Evolutionary conservation across 2,329 filamentous ascomycete genomes (phyloP).

Genomic region (Alternaria alternata): DNA sequence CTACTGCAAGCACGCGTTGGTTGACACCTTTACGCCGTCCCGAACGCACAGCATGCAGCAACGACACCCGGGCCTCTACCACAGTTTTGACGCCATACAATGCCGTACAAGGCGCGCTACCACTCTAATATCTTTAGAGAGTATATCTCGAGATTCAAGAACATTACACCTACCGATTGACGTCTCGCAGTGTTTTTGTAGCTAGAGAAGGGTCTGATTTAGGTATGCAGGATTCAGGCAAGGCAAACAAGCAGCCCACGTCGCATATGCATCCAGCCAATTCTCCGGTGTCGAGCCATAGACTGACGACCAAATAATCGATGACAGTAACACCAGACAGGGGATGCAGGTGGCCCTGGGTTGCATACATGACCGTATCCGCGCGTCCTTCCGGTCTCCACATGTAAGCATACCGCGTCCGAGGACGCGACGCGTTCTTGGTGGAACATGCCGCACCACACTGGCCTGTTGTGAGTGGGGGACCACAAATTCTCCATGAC

Average conservation of each 20-base stretch:
- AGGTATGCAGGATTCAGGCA: slow-evolving; percentile 18
- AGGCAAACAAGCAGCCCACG: slow-evolving; percentile 15
- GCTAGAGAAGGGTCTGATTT: slow-evolving; percentile 8
- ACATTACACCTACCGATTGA: not conserved
- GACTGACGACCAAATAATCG: slow-evolving; percentile 8
- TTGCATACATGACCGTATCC: not conserved
- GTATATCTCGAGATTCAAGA: not conserved
- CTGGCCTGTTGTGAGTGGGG: not conserved
- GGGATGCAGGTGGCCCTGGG: not conserved
- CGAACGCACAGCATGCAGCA: slow-evolving; percentile 4
- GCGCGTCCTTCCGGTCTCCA: slow-evolving; percentile 5
- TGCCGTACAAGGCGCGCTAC: slow-evolving; percentile 4
- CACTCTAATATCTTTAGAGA: not conserved
- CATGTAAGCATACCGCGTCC: not conserved
- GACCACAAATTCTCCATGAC: not conserved
- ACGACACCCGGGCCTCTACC: slow-evolving; percentile 2
- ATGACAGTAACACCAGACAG: not conserved
- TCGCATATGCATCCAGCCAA: slow-evolving; percentile 15
- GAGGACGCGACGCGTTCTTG: not conserved
- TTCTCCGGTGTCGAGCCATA: slow-evolving; percentile 9
- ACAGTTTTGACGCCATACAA: not conserved
- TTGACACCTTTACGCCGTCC: not conserved
- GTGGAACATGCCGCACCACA: not conserved
- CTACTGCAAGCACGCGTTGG: slow-evolving; percentile 8
- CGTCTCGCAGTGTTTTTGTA: slow-evolving; percentile 4